Conservation (phyloP, 2,329 filamentous ascomycete genomes). For the Exophiala dermatitidis region DNA sequence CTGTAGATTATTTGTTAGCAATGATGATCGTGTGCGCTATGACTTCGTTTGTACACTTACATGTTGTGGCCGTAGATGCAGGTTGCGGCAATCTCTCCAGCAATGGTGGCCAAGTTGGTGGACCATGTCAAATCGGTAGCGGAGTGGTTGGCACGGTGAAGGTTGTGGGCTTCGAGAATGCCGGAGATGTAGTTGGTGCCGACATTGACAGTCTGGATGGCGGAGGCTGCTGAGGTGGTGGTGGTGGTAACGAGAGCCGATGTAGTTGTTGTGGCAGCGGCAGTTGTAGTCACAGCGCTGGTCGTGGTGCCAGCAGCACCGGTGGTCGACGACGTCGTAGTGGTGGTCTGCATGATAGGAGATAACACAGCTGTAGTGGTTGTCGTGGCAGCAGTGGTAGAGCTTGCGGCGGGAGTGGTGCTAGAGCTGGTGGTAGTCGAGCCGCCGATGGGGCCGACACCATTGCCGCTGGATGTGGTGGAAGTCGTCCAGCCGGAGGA, state of each 20-base stretch:
- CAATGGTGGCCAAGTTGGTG: constrained; percentile 54
- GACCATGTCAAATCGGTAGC: constrained; percentile 60
- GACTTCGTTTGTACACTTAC: constrained; percentile 44
- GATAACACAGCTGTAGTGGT: background rate
- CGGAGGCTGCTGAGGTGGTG: constrained; percentile 30
- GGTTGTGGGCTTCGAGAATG: constrained; percentile 67
- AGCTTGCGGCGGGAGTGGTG: background rate
- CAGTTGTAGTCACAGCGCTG: background rate
- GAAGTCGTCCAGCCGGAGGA: constrained; percentile 1
- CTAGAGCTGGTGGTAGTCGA: background rate
- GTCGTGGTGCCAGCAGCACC: background rate
- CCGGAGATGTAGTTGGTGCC: constrained; percentile 22
- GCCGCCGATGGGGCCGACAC: constrained; percentile 4
- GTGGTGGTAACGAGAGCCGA: constrained; percentile 17
- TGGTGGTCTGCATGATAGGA: background rate
- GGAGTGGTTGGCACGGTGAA: constrained; percentile 77
- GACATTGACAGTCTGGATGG: background rate
- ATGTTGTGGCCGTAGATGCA: constrained; percentile 71
- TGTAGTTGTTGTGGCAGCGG: constrained; percentile 33
- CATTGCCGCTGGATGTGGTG: constrained; percentile 2
- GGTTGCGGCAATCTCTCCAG: constrained; percentile 53
- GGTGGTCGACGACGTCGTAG: background rate
- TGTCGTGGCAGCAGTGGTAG: background rate
- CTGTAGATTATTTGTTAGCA: constrained; percentile 4
- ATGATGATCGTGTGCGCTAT: constrained; percentile 28